phyloP scores from a whole-genome alignment of 306 rosid species.

The Morella rubra region DNA sequence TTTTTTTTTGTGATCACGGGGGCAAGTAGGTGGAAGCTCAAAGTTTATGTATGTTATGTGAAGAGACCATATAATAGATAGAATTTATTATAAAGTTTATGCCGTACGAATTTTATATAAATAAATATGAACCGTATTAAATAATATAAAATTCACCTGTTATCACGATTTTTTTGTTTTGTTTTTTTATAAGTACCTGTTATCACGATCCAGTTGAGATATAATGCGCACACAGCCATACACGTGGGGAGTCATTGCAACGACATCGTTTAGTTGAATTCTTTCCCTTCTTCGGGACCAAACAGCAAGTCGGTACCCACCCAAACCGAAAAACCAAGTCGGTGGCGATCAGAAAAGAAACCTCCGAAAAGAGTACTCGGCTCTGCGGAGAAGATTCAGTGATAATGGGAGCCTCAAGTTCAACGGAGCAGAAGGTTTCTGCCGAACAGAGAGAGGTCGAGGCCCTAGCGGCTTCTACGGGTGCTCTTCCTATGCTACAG shows the following conservation, averaged over 20 bases:
- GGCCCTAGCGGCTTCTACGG: constrained; percentile 59
- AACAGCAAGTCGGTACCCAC: background rate
- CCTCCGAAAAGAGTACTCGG: background rate
- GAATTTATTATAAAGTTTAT: too few species aligned
- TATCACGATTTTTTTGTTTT: too few species aligned
- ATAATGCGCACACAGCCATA: too few species aligned
- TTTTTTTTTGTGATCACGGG: too few species aligned
- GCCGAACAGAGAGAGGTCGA: constrained; percentile 68
- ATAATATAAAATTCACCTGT: too few species aligned
- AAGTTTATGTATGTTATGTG: too few species aligned
- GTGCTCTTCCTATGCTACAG: constrained; percentile 78
- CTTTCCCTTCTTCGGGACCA: background rate
- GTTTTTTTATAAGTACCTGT: too few species aligned
- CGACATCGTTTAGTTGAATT: background rate
- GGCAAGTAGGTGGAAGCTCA: too few species aligned
- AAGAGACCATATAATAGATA: too few species aligned
- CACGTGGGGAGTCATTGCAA: background rate
- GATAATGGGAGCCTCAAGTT: constrained; percentile 78
- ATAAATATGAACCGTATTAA: too few species aligned
- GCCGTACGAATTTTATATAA: too few species aligned
- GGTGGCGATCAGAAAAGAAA: background rate
- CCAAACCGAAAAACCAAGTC: background rate
- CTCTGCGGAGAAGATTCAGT: constrained; percentile 16
- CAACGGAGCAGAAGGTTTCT: constrained; percentile 49
- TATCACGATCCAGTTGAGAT: too few species aligned